phyloP scores from a whole-genome alignment of 306 rosid species.

The Sphenostylis stenocarpa region DNA sequence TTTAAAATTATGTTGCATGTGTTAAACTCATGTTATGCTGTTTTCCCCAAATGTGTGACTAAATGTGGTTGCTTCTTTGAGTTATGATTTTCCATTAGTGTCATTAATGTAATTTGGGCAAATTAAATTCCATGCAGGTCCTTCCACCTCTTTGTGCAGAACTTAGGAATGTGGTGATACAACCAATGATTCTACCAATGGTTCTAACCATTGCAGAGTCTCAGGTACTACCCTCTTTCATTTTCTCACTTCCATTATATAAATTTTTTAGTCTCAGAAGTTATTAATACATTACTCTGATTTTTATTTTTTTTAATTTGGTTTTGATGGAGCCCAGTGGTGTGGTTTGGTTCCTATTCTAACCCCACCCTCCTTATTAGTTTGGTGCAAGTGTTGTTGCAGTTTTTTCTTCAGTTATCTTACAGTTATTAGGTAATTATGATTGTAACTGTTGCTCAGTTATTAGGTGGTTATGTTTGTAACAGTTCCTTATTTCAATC shows the following conservation, averaged over 20 bases:
- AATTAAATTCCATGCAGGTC: constrained; percentile 60
- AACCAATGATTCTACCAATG: constrained; percentile 98
- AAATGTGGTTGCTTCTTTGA: background rate
- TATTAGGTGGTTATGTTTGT: too few species aligned
- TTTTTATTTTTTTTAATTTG: background rate
- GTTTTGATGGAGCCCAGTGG: background rate
- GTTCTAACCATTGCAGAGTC: constrained; percentile 98
- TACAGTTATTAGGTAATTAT: too few species aligned
- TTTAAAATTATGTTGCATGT: background rate
- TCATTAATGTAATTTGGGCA: constrained; percentile 20
- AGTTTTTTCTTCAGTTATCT: too few species aligned
- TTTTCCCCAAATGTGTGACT: background rate
- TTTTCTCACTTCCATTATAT: constrained; percentile 4
- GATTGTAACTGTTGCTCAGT: too few species aligned
- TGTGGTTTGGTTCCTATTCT: background rate
- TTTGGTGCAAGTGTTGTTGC: too few species aligned
- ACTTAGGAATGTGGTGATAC: constrained; percentile 95
- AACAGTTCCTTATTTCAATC: too few species aligned
- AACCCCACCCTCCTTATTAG: too few species aligned
- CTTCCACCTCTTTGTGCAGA: constrained; percentile 99
- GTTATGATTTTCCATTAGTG: constrained; percentile 6
- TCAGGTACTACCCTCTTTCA: constrained; percentile 59
- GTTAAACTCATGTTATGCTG: background rate
- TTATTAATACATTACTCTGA: background rate
- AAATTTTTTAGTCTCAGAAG: background rate